Evolutionary conservation across 169 alveolate genomes (phyloP).

Genomic region (Besnoitia besnoiti): DNA sequence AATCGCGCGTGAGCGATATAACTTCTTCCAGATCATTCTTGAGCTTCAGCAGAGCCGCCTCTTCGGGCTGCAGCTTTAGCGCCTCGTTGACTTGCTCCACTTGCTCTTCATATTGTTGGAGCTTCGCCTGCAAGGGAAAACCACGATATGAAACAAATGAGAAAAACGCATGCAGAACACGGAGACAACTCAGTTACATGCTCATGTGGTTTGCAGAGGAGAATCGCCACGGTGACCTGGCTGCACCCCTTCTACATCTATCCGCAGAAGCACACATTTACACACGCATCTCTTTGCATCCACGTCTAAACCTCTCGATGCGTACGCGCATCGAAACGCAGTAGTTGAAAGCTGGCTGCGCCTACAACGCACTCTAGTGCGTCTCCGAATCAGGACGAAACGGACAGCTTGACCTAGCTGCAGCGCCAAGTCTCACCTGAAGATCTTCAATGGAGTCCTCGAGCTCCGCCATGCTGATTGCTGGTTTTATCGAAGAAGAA

Average conservation of each 20-base stretch:
- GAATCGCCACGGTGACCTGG: too few relatives aligned
- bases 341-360: background rate
- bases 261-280: background rate
- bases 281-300: background rate
- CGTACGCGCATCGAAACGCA: background rate
- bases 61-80: conserved; percentile 63
- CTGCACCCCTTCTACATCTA: too few relatives aligned
- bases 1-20: conserved; percentile 61
- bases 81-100: conserved; percentile 70
- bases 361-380: too few relatives aligned
- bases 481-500: too few relatives aligned
- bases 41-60: conserved; percentile 53
- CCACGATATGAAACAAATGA: background rate
- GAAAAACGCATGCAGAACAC: background rate
- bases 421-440: conserved; percentile 53
- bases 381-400: too few relatives aligned
- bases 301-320: background rate
- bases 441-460: conserved; percentile 67
- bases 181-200: too few relatives aligned
- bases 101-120: conserved; percentile 68
- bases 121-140: conserved; percentile 59
- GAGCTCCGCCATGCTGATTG: conserved; percentile 68
- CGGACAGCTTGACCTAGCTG: too few relatives aligned
- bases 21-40: conserved; percentile 66
- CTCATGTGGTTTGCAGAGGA: too few relatives aligned